Base-by-base conservation (phyloP, 176 grass and related monocot species). In the Rhynchospora breviuscula region DNA sequence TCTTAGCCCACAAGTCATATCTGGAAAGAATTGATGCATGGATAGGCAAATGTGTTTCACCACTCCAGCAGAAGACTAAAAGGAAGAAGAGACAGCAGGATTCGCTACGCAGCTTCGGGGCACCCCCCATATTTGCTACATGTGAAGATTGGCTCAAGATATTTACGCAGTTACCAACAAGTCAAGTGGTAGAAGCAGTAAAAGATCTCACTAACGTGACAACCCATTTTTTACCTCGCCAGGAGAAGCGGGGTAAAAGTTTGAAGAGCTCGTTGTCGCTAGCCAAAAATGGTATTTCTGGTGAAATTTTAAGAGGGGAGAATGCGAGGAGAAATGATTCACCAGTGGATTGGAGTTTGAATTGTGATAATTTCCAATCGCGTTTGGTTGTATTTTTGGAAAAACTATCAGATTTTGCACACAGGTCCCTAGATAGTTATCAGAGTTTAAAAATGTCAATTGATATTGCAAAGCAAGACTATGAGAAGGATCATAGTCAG, bases 61-160 rank as follows among this genome's bases (percentile, higher is more conserved):
- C 91, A 51, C 83, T 87, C 57, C 91, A 46, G 49, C 78, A 19
- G 69, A 90, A 59, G 72, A 48, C 81, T 26, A 75, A 84, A 76
- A 75, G 11, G 60, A 82, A 52, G 82, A 71, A 84, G 47, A 17
- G 49, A 81, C 89, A 74, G 51, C 53, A 0, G 72, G 59, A 89
- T 81, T 31, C 83, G 25, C 90, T 94, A 82, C 90, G 79, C 48
- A 67, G 18, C 4, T 82, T 11, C 59, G 54, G 17, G 15, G 86
- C 92, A 68, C 91, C 93, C 0, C 97, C 97, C 26, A 96, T 99
- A 67, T 99, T 95, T 66, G 89, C 85, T 43, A 92, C 85, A n/a
- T 99, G 97, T 67, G 78, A 88, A 84, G 82, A 81, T 71, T 99
- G 97, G 97, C 86, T 96, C 63, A 62, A 77, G 2, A 26, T 93